Evolutionary conservation across 305 asterid species (phyloP).

Genomic region (Stenogyne calaminthoides): DNA sequence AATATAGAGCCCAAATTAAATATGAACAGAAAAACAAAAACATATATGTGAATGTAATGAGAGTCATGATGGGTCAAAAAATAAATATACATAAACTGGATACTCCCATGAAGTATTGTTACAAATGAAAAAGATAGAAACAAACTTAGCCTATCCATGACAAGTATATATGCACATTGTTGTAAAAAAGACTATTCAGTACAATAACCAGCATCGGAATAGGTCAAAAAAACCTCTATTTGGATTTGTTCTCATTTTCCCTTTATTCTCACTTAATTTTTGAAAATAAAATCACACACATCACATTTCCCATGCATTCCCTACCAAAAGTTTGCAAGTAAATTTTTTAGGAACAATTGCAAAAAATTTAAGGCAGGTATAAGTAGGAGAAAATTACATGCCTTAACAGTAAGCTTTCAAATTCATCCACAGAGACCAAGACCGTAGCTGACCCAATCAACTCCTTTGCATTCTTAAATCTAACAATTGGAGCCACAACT

Average conservation of each 20-base stretch:
- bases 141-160: conserved; percentile 4
- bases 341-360: conserved; percentile 19
- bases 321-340: neutral
- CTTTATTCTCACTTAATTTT: neutral
- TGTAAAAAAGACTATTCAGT: neutral
- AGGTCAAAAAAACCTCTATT: neutral
- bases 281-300: neutral
- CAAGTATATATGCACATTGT: neutral
- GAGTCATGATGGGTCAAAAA: neutral
- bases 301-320: neutral
- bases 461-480: conserved; percentile 52
- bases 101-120: conserved; percentile 6
- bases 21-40: neutral
- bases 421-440: conserved; percentile 69
- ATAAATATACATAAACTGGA: neutral
- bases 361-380: conserved; percentile 16
- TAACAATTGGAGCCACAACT: conserved; percentile 78
- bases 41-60: conserved; percentile 12
- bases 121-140: conserved; percentile 5
- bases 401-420: conserved; percentile 79
- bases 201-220: conserved; percentile 3
- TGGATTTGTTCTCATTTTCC: neutral
- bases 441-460: conserved; percentile 62
- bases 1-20: conserved; percentile 16
- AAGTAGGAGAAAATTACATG: conserved; percentile 37